Conservation (phyloP, 164 flowering plant genomes). For the Aristolochia contorta region DNA sequence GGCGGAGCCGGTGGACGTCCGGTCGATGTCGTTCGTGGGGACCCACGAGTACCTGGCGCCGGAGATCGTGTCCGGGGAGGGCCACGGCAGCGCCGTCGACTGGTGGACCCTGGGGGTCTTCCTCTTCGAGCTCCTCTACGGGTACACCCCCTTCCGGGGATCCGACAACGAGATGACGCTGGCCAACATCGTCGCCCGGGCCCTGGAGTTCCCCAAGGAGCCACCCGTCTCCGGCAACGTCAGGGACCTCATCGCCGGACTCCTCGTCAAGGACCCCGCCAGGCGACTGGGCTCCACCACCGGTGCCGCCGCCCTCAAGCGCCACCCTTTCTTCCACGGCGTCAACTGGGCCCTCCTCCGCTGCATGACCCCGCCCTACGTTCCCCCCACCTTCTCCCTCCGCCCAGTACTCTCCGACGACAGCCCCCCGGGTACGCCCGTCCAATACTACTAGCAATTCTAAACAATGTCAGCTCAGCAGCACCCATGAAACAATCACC, state of each 20-base stretch:
- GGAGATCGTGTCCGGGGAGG: constrained; percentile 82
- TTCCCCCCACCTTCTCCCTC: constrained; percentile 35
- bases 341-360: constrained; percentile 87
- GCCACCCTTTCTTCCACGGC: constrained; percentile 71
- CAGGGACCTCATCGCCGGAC: constrained; percentile 48
- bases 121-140: constrained; percentile 64
- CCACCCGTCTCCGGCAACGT: constrained; percentile 35
- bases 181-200: constrained; percentile 75
- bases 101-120: constrained; percentile 94
- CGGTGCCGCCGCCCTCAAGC: constrained; percentile 74
- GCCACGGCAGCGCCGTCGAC: constrained; percentile 86
- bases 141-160: constrained; percentile 74
- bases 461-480: too few species aligned
- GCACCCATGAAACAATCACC: too few species aligned
- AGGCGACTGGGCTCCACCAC: constrained; percentile 61
- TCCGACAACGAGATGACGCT: constrained; percentile 62
- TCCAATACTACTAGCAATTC: constrained; percentile 54
- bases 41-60: constrained; percentile 91
- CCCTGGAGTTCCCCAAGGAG: constrained; percentile 71
- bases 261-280: constrained; percentile 58
- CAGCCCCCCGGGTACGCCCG: constrained; percentile 37
- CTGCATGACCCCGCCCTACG: constrained; percentile 54
- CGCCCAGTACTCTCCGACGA: constrained; percentile 32
- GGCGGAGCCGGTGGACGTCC: constrained; percentile 61
- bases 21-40: constrained; percentile 90